These are phyloP conservation scores for Neospora caninum DNA, from an alignment of 169 alveolate genomes.

Conservation along the genomic window DNA sequence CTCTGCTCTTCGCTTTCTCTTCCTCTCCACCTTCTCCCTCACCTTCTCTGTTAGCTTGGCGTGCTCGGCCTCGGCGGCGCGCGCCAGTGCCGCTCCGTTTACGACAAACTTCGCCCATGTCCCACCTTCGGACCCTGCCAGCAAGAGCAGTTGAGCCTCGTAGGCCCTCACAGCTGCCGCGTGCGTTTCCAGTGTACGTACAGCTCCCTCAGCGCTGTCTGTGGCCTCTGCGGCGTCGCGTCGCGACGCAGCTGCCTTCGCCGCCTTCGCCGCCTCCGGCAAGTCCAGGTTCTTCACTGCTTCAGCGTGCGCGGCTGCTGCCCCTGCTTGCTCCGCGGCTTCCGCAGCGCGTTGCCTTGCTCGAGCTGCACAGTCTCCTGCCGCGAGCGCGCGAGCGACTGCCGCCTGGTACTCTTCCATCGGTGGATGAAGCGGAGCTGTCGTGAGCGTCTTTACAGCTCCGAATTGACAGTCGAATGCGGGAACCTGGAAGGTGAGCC, in stretches of 20 bases:
- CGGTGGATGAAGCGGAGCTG: neutral
- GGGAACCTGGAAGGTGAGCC: conserved; percentile 6
- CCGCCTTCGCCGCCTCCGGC: neutral
- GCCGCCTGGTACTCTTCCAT: neutral
- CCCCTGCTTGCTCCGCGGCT: neutral
- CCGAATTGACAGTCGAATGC: conserved; percentile 26
- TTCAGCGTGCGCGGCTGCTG: neutral
- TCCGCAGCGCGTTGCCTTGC: neutral
- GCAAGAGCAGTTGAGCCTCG: neutral
- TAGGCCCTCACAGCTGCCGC: neutral
- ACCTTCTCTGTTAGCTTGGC: neutral
- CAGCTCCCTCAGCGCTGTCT: neutral
- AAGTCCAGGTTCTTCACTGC: neutral
- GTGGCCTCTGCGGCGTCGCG: neutral
- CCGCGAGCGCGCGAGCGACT: neutral
- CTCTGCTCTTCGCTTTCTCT: neutral
- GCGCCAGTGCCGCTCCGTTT: neutral
- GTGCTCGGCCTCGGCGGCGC: neutral
- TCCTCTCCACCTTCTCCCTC: neutral
- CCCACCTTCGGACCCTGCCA: conserved; percentile 4
- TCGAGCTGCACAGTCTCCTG: neutral
- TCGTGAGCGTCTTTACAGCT: neutral
- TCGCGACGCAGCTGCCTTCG: neutral
- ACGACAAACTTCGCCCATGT: neutral
- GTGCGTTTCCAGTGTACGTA: neutral